Evolutionary conservation across 1,284 basidiomycete genomes (phyloP).

Genomic region (Ustilago shanxiensis): DNA sequence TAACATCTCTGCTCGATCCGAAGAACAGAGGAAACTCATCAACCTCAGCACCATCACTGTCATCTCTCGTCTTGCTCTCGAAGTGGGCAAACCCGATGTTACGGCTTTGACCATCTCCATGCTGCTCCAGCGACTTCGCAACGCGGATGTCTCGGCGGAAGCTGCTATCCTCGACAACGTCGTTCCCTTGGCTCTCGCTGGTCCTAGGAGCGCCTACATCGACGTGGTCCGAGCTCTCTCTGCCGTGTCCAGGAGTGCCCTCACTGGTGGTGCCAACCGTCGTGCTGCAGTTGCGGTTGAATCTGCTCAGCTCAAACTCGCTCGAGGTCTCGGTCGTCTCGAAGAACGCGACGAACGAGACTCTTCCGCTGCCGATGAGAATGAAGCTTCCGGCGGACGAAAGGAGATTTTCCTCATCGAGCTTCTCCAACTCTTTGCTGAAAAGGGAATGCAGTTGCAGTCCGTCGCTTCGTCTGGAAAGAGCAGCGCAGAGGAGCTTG

Average conservation of each 20-base stretch:
- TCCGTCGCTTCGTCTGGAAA: constrained; percentile 76
- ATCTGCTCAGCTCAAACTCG: constrained; percentile 56
- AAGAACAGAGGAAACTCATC: constrained; percentile 85
- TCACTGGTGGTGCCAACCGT: constrained; percentile 50
- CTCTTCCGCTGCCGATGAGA: constrained; percentile 79
- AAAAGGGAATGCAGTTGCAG: constrained; percentile 92
- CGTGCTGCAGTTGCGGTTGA: constrained; percentile 67
- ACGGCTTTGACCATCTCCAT: constrained; percentile 78
- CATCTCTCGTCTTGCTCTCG: constrained; percentile 63
- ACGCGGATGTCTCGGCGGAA: constrained; percentile 86
- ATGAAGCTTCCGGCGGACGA: constrained; percentile 75
- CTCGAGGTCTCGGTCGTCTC: constrained; percentile 55
- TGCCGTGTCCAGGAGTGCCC: constrained; percentile 82
- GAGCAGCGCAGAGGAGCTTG: constrained; percentile 58
- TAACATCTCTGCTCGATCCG: constrained; percentile 72
- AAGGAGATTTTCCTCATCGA: constrained; percentile 80
- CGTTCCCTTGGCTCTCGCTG: constrained; percentile 86
- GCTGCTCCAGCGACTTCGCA: constrained; percentile 87
- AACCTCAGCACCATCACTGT: constrained; percentile 84
- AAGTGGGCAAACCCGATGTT: constrained; percentile 59
- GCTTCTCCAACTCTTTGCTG: constrained; percentile 85
- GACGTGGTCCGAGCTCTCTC: constrained; percentile 90
- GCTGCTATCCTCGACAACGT: constrained; percentile 91
- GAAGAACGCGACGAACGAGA: constrained; percentile 48
- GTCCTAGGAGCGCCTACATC: constrained; percentile 81